phyloP scores from a whole-genome alignment of 1,284 basidiomycete genomes.

The Athelia psychrophila region DNA sequence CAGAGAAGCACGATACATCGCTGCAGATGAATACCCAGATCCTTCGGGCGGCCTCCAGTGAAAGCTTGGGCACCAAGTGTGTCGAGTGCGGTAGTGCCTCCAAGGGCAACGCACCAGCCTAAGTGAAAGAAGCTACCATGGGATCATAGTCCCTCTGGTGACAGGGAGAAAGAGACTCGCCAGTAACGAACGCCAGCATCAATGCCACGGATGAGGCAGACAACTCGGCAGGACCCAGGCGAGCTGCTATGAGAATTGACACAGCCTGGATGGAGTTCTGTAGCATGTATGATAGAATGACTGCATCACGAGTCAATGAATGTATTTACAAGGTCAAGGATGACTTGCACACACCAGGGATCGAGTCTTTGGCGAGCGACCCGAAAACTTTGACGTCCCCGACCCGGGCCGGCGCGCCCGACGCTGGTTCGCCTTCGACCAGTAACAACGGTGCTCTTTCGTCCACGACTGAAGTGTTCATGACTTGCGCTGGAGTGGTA shows the following conservation, averaged over 20 bases:
- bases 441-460: not conserved
- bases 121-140: slow-evolving; percentile 31
- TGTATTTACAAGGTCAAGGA: not conserved
- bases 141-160: slow-evolving; percentile 37
- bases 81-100: slow-evolving; percentile 74
- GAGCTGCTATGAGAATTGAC: slow-evolving; percentile 60
- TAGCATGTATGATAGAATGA: slow-evolving; percentile 63
- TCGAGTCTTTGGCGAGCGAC: slow-evolving; percentile 50
- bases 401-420: not conserved
- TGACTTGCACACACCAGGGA: slow-evolving; percentile 41
- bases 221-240: slow-evolving; percentile 64
- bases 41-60: slow-evolving; percentile 57
- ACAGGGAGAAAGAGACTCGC: slow-evolving; percentile 43
- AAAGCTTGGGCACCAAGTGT: slow-evolving; percentile 75
- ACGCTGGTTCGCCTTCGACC: not conserved
- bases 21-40: slow-evolving; percentile 69
- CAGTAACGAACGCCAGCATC: slow-evolving; percentile 77
- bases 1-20: slow-evolving; percentile 63
- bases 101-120: slow-evolving; percentile 76
- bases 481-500: too few species aligned
- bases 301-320: slow-evolving; percentile 23
- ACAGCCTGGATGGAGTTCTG: slow-evolving; percentile 73
- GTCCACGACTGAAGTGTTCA: not conserved
- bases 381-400: slow-evolving; percentile 36
- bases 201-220: slow-evolving; percentile 70